These are phyloP conservation scores for Ashbya aceris DNA, from an alignment of 1,139 yeast genomes.

Conservation along the genomic window DNA sequence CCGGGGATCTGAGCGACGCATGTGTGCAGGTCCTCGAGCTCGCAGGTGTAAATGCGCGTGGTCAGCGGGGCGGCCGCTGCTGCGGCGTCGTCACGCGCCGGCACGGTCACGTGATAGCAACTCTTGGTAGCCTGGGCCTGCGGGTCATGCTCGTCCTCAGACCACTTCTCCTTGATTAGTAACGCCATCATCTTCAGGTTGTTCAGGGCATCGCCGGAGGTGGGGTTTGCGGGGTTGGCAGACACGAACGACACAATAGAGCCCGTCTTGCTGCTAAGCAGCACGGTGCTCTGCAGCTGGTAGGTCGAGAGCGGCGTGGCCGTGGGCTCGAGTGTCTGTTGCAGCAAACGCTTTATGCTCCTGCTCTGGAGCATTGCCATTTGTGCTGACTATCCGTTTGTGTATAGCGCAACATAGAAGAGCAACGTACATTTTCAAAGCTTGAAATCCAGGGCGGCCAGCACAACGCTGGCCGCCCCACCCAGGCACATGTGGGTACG, in stretches of 20 bases:
- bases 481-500: no score
- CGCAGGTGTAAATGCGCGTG: constrained; percentile 24
- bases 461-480: no score
- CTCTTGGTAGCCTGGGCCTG: constrained; percentile 11
- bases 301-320: constrained; percentile 5
- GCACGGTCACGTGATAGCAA: constrained; percentile 9
- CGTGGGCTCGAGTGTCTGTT: constrained; percentile 7
- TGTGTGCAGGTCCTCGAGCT: constrained; percentile 26
- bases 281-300: constrained; percentile 19
- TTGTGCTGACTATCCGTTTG: background rate
- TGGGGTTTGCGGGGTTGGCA: constrained; percentile 7
- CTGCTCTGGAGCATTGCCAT: constrained; percentile 10
- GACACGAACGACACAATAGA: constrained; percentile 23
- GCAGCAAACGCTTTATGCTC: constrained; percentile 7
- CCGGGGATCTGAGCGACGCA: constrained; percentile 24
- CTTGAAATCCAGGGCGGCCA: no score
- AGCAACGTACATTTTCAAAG: no score
- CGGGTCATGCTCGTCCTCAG: constrained; percentile 20
- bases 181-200: constrained; percentile 28
- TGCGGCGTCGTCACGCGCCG: constrained; percentile 5
- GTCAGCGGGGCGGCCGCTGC: constrained; percentile 1
- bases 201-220: constrained; percentile 16
- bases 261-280: constrained; percentile 22
- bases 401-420: no score
- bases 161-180: constrained; percentile 28